phyloP scores from a whole-genome alignment of 352 stramenopile genomes.

The Globisporangium okanoganense region DNA sequence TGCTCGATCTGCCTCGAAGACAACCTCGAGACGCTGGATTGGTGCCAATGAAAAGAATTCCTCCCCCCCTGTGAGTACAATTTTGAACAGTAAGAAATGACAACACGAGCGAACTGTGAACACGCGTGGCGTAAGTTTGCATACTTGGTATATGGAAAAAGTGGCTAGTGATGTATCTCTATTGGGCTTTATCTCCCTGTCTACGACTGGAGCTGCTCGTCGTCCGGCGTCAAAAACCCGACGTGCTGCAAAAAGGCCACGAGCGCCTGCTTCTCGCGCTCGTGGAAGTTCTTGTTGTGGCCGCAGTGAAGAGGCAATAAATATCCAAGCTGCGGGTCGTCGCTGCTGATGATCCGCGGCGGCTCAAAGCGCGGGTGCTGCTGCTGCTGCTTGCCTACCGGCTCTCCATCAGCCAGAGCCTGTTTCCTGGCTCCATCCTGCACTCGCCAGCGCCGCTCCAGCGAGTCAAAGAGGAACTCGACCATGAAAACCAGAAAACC shows the following conservation, averaged over 20 bases:
- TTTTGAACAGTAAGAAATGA: slow-evolving; percentile 11
- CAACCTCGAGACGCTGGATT: slow-evolving; percentile 48
- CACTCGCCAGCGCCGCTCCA: slow-evolving; percentile 51
- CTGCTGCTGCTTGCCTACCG: not conserved
- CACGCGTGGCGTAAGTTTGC: not conserved
- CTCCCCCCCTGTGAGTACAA: not conserved
- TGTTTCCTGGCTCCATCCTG: slow-evolving; percentile 27
- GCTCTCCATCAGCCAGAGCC: slow-evolving; percentile 9
- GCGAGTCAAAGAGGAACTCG: slow-evolving; percentile 67
- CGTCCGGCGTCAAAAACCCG: slow-evolving; percentile 23
- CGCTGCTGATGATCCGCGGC: slow-evolving; percentile 30
- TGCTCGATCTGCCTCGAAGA: slow-evolving; percentile 70
- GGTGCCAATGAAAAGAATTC: slow-evolving; percentile 3
- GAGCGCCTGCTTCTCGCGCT: slow-evolving; percentile 69
- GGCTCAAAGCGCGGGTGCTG: slow-evolving; percentile 1
- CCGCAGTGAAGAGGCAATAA: slow-evolving; percentile 77
- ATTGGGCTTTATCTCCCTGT: not conserved
- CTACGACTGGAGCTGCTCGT: not conserved
- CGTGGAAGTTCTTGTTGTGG: slow-evolving; percentile 84
- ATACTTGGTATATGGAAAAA: not conserved
- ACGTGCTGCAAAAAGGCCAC: slow-evolving; percentile 46
- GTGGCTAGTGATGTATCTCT: not conserved
- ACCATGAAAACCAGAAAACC: slow-evolving; percentile 67
- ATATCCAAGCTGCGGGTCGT: slow-evolving; percentile 36
- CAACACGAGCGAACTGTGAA: not conserved